Percentiles rank a stretch among this genome's conserved stretches.
Evolutionary conservation across 768 basidiomycete species (phyloP).

Genomic region (Auricularia sp.): DNA sequence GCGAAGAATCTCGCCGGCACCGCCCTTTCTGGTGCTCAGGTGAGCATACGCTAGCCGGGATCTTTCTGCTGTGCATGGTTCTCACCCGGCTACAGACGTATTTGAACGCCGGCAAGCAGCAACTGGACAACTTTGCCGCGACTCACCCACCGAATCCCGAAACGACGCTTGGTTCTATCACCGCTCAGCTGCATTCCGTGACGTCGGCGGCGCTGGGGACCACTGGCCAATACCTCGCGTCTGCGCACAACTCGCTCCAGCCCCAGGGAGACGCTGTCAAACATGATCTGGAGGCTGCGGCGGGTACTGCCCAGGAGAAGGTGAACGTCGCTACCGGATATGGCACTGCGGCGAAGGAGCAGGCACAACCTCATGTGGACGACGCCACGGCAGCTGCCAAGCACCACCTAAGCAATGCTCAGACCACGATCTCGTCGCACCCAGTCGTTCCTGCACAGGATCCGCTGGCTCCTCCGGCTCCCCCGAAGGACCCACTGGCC

Average conservation of each 20-base stretch:
- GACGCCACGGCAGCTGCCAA: slow-evolving; percentile 15
- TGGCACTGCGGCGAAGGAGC: slow-evolving; percentile 11
- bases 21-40: slow-evolving; percentile 39
- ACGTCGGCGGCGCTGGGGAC: slow-evolving; percentile 23
- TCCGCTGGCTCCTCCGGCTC: not conserved
- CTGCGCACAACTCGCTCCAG: slow-evolving; percentile 23
- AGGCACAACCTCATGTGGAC: slow-evolving; percentile 21
- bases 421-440: slow-evolving; percentile 29
- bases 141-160: not conserved
- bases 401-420: slow-evolving; percentile 33
- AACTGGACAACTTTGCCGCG: slow-evolving; percentile 5
- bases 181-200: slow-evolving; percentile 26
- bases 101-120: slow-evolving; percentile 2
- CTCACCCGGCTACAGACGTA: slow-evolving; percentile 3
- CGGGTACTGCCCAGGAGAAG: slow-evolving; percentile 22
- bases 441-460: slow-evolving; percentile 17
- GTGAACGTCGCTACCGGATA: slow-evolving; percentile 15
- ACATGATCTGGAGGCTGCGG: slow-evolving; percentile 12
- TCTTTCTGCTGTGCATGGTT: not conserved
- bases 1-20: slow-evolving; percentile 39
- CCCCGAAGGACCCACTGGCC: slow-evolving; percentile 11
- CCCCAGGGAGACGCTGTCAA: not conserved
- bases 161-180: slow-evolving; percentile 14
- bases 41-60: slow-evolving; percentile 12
- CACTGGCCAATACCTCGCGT: slow-evolving; percentile 21